Evolutionary conservation across 169 alveolate genomes (phyloP).

Genomic region (Plasmodium falciparum): DNA sequence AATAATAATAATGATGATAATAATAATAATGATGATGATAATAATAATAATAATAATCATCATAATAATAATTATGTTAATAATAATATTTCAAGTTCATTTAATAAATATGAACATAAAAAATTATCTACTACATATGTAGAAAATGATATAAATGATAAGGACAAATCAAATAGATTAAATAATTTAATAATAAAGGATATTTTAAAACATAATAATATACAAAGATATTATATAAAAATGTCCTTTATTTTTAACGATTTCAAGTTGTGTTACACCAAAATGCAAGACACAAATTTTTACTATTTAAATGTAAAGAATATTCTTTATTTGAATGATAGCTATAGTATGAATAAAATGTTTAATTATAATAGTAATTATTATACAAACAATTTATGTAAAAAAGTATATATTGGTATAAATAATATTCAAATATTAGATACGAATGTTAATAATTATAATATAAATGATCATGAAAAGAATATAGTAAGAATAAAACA

Average conservation of each 20-base stretch:
- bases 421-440: slow-evolving; percentile 57
- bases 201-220: neutral
- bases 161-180: too few species aligned
- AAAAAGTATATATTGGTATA: slow-evolving; percentile 57
- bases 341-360: slow-evolving; percentile 37
- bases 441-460: slow-evolving; percentile 51
- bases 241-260: slow-evolving; percentile 69
- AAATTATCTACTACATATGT: neutral
- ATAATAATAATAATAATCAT: neutral
- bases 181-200: too few species aligned
- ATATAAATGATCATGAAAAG: slow-evolving; percentile 50
- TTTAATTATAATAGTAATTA: slow-evolving; percentile 76
- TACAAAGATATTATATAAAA: slow-evolving; percentile 19
- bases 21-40: neutral
- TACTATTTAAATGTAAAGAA: slow-evolving; percentile 57
- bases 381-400: slow-evolving; percentile 34
- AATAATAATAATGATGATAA: neutral
- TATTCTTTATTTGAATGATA: slow-evolving; percentile 56
- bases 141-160: neutral
- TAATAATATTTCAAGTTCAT: neutral
- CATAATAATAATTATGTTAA: neutral
- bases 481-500: slow-evolving; percentile 42
- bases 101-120: neutral
- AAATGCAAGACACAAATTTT: neutral
- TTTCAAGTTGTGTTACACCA: slow-evolving; percentile 35